Conservation (phyloP, 108 stramenopile species). For the Discostella stelligeroides region DNA sequence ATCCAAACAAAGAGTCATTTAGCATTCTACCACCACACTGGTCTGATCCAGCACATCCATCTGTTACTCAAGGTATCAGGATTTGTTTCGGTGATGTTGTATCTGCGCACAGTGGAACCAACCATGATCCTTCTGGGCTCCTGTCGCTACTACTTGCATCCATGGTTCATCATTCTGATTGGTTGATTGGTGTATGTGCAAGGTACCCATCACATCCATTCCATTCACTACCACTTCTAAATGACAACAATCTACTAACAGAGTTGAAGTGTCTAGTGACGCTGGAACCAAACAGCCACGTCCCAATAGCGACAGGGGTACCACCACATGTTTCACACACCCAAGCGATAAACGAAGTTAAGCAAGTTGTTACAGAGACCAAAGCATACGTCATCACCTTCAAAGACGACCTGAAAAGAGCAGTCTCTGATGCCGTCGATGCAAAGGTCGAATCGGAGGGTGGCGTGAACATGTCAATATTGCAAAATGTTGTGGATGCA, state of each 20-base stretch:
- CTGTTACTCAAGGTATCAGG: background rate
- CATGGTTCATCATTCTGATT: conserved; percentile 44
- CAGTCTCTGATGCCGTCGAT: conserved; percentile 17
- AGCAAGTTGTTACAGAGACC: conserved; percentile 3
- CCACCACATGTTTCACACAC: conserved; percentile 36
- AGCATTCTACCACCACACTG: conserved; percentile 43
- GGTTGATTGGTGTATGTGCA: conserved; percentile 4
- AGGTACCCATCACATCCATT: conserved; percentile 37
- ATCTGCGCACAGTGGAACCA: conserved; percentile 2
- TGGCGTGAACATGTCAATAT: conserved; percentile 5
- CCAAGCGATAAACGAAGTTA: conserved; percentile 12
- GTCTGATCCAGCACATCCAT: conserved; percentile 7
- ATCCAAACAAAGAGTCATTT: conserved; percentile 38
- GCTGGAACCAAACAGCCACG: conserved; percentile 30
- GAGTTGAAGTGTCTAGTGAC: conserved; percentile 32
- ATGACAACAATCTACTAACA: conserved; percentile 14
- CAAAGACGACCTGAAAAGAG: conserved; percentile 7
- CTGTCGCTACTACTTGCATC: conserved; percentile 29
- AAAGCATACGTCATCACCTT: background rate
- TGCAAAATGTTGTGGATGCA: too few relatives aligned
- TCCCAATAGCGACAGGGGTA: conserved; percentile 34
- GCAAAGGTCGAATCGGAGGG: conserved; percentile 22
- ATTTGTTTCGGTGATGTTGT: conserved; percentile 5
- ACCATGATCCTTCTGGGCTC: conserved; percentile 16
- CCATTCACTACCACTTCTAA: conserved; percentile 20